Conservation (phyloP, 202 grass and related monocot genomes). For the Digitaria exilis region DNA sequence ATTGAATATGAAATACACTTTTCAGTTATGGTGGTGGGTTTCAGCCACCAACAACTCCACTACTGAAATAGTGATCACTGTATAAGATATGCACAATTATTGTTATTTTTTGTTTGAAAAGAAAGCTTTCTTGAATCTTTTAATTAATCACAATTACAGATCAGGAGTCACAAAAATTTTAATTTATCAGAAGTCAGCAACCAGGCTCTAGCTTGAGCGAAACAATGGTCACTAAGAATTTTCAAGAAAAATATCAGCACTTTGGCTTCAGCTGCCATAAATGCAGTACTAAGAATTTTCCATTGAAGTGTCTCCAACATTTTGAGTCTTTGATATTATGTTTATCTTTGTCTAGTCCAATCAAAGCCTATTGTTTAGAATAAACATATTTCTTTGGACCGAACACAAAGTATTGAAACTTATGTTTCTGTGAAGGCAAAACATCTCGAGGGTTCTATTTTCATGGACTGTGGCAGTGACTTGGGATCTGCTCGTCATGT, state of each 20-base stretch:
- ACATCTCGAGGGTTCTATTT: conserved; percentile 78
- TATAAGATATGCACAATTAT: neutral
- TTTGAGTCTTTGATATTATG: neutral
- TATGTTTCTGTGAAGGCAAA: conserved; percentile 73
- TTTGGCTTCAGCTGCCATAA: neutral
- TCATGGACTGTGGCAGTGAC: conserved; percentile 93
- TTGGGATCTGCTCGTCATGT: conserved; percentile 86
- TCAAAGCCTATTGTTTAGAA: conserved; percentile 6
- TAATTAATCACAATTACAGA: neutral
- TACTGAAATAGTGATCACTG: neutral
- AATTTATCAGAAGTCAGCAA: conserved; percentile 1
- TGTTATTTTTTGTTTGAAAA: neutral
- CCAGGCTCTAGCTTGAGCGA: neutral
- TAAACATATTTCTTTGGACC: neutral
- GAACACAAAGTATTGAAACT: conserved; percentile 25
- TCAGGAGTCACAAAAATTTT: neutral
- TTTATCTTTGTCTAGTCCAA: neutral
- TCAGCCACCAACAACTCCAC: neutral
- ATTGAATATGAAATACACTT: neutral
- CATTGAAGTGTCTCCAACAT: conserved; percentile 27
- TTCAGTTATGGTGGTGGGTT: neutral
- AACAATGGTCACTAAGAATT: neutral
- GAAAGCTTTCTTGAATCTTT: neutral
- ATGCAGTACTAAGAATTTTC: neutral
- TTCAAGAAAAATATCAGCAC: neutral